Evolutionary conservation across 768 basidiomycete genomes (phyloP), one percentile per base, ranked within the genome.

Genomic region (Dacryopinax primogenitus): DNA sequence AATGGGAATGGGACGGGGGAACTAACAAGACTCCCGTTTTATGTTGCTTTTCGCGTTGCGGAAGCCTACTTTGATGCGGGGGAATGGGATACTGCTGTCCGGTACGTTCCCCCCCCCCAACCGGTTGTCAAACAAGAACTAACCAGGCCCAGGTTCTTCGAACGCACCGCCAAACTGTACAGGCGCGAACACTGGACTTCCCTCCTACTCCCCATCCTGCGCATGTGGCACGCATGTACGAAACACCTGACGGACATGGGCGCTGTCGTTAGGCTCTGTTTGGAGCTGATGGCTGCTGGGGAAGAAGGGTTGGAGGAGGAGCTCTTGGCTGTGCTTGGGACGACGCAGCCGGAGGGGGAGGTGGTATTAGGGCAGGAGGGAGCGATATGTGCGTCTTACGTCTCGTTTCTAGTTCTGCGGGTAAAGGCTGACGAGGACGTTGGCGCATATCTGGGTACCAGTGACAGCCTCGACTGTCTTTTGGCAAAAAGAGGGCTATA

Each of bases 41-140:
- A 85, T 81, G 87, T 99, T 63, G 95, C 93, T 2, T 88, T 83
- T 73, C 84, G 86, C 33, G 97, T 99, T 64, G 95, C 92, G 0
- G 83, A 88, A 67, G 88, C 88, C 2, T 94, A 98, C 72, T 82
- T 84, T 67, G 80, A 85, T 15, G 84, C 87, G 1, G 84, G 84
- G 0, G 90, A 93, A 71, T 87, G 86, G 70, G 91, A 93, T 64
- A 83, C 92, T 81, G 92, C 92, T 12, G 83, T 94, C 71, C 83
- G 87, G 90, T 92, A 65, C 47, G 81, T 74, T 11, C 62, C 64
- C 26, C 6, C 51, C 21, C 63, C 21, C 13, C 13, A 11, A 21
- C 21, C 18, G 2, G 1, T 13, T 30, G 7, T 34, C 21, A 26
- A 21, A 1, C 37, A 33, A 33, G 3, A 39, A 33, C 47, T 47